Percentiles rank a stretch among this genome's conserved stretches.
phyloP scores from a whole-genome alignment of 139 green algal genomes.

The Tetratostichococcus sp. region DNA sequence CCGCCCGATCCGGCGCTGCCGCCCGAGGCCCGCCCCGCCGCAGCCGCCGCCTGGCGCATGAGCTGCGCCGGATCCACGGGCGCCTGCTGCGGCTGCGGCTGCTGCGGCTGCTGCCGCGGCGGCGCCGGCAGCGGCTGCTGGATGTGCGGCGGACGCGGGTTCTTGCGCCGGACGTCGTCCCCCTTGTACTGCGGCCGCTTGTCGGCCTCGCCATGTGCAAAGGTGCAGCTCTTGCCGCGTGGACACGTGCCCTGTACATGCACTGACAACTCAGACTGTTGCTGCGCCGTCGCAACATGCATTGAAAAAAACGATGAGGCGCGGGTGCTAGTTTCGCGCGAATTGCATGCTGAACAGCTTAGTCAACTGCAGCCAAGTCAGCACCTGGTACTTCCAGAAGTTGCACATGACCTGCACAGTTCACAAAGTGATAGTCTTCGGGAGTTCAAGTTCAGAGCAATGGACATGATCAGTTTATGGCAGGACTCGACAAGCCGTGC shows the following conservation, averaged over 20 bases:
- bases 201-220: slow-evolving; percentile 12
- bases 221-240: slow-evolving; percentile 13
- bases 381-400: slow-evolving; percentile 5
- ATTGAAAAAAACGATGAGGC: no score
- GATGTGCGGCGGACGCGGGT: not conserved
- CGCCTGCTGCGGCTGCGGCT: no score
- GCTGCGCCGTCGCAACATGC: slow-evolving; percentile 13
- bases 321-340: no score
- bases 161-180: not conserved
- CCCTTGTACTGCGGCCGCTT: not conserved
- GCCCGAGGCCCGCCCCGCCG: no score
- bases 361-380: slow-evolving; percentile 40
- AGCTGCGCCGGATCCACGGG: not conserved
- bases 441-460: no score
- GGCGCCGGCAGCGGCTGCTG: not conserved
- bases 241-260: slow-evolving; percentile 2
- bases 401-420: not conserved
- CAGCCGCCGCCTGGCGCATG: not conserved
- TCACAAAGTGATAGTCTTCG: no score
- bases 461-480: no score
- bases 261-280: slow-evolving; percentile 28
- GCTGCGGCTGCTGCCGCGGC: no score
- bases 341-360: no score
- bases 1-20: no score
- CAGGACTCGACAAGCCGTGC: not conserved